These are phyloP conservation scores for Cyathus striatus DNA, from an alignment of 768 basidiomycete genomes.

Conservation along the genomic window DNA sequence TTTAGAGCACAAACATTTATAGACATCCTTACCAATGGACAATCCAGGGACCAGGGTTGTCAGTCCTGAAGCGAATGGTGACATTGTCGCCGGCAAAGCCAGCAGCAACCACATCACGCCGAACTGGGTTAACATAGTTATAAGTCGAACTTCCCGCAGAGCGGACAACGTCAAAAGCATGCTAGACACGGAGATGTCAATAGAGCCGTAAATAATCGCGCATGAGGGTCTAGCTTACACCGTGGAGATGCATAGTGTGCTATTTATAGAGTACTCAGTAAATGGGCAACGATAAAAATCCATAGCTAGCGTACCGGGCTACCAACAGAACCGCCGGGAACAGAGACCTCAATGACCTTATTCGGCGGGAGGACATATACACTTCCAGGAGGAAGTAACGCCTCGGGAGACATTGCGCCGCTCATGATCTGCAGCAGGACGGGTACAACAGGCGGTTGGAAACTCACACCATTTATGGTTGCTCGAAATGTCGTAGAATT, in stretches of 20 bases:
- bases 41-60: slow-evolving; percentile 43
- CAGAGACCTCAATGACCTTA: slow-evolving; percentile 40
- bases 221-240: slow-evolving; percentile 22
- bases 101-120: slow-evolving; percentile 24
- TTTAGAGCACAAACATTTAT: slow-evolving; percentile 7
- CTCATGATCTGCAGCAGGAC: slow-evolving; percentile 48
- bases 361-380: slow-evolving; percentile 39
- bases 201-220: slow-evolving; percentile 1
- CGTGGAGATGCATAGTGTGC: slow-evolving; percentile 39
- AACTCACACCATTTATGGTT: slow-evolving; percentile 23
- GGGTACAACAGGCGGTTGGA: slow-evolving; percentile 32
- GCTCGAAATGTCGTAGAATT: slow-evolving; percentile 23
- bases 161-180: slow-evolving; percentile 34
- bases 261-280: slow-evolving; percentile 18
- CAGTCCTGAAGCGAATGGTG: slow-evolving; percentile 55
- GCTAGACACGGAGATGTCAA: slow-evolving; percentile 20
- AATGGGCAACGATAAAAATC: slow-evolving; percentile 22
- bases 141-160: slow-evolving; percentile 31
- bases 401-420: slow-evolving; percentile 32
- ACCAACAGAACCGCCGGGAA: slow-evolving; percentile 26
- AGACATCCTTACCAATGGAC: slow-evolving; percentile 28
- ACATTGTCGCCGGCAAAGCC: slow-evolving; percentile 21
- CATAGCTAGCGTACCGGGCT: slow-evolving; percentile 19
- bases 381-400: slow-evolving; percentile 33
- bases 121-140: slow-evolving; percentile 33